Percentiles rank a stretch among this genome's conserved stretches.
These are phyloP conservation scores for Ophiostoma tasmaniense DNA, from an alignment of 2,329 filamentous ascomycete species.

Conservation along the genomic window DNA sequence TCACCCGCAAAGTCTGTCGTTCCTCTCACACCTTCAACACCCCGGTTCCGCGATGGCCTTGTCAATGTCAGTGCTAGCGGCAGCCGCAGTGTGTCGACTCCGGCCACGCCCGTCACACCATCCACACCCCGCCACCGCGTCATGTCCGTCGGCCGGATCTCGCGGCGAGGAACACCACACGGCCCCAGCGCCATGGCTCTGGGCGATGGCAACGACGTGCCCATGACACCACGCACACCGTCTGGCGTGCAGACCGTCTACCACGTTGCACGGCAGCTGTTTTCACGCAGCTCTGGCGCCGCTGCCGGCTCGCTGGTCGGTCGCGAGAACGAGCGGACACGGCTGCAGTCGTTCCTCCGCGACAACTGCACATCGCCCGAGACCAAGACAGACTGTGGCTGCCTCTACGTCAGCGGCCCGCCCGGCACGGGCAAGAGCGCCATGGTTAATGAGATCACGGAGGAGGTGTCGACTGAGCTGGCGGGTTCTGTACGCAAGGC, in stretches of 20 bases:
- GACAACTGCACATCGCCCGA: constrained; percentile 13
- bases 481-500: constrained; percentile 52
- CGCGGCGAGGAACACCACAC: constrained; percentile 70
- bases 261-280: constrained; percentile 77
- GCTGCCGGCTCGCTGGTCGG: constrained; percentile 69
- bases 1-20: constrained; percentile 25
- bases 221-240: constrained; percentile 57
- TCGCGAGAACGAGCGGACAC: constrained; percentile 58
- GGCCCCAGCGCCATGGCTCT: constrained; percentile 5
- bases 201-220: background rate
- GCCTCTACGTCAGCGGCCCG: constrained; percentile 89
- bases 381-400: constrained; percentile 57
- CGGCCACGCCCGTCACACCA: constrained; percentile 42
- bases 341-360: constrained; percentile 63
- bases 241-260: constrained; percentile 67
- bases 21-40: constrained; percentile 62
- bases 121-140: constrained; percentile 79
- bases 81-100: constrained; percentile 9
- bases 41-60: constrained; percentile 67
- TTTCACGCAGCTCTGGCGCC: constrained; percentile 67
- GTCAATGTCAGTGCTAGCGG: constrained; percentile 28
- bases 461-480: constrained; percentile 43
- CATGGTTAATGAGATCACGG: constrained; percentile 72
- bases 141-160: constrained; percentile 63
- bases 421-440: constrained; percentile 97